A percentile compares a stretch with the other conserved stretches of the same genome.
Conservation (phyloP, 179 eudicot genomes). For the Amaranthus tricolor region DNA sequence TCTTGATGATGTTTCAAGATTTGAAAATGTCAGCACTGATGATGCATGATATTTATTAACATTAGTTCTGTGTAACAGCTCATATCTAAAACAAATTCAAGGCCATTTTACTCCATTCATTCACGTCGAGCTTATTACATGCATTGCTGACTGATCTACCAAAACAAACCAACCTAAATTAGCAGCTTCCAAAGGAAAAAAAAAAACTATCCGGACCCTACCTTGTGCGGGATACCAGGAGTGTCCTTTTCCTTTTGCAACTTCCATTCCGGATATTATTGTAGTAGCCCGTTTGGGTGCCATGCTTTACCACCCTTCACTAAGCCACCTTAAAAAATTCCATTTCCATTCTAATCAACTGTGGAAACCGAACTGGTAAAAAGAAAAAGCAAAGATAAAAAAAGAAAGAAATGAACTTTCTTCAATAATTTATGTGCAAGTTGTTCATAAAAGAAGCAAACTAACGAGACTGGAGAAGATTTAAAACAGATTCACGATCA, state of each 20-base stretch:
- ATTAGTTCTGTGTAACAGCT: not conserved
- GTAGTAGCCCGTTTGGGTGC: not conserved
- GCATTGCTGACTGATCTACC: not conserved
- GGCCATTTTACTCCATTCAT: not conserved
- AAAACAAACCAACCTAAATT: too few relatives aligned
- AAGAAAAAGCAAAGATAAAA: not conserved
- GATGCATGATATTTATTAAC: too few relatives aligned
- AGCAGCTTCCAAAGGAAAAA: too few relatives aligned
- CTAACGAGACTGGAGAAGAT: conserved; percentile 50
- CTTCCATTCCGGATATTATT: too few relatives aligned
- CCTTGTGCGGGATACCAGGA: too few relatives aligned
- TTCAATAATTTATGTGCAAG: conserved; percentile 29
- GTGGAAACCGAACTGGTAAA: too few relatives aligned
- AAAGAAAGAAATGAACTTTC: not conserved
- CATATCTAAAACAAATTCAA: not conserved
- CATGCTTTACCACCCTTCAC: not conserved
- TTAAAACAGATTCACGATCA: conserved; percentile 63
- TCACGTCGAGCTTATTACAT: not conserved
- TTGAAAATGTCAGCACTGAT: too few relatives aligned
- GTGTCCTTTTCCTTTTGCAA: too few relatives aligned
- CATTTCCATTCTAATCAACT: not conserved
- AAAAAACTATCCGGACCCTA: too few relatives aligned
- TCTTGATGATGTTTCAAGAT: too few relatives aligned
- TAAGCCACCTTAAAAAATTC: not conserved
- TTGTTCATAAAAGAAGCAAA: not conserved